A percentile compares a stretch with the other conserved stretches of the same genome.
These are phyloP conservation scores for Lachancea sp. DNA, from an alignment of 805 yeast genomes.

Conservation along the genomic window DNA sequence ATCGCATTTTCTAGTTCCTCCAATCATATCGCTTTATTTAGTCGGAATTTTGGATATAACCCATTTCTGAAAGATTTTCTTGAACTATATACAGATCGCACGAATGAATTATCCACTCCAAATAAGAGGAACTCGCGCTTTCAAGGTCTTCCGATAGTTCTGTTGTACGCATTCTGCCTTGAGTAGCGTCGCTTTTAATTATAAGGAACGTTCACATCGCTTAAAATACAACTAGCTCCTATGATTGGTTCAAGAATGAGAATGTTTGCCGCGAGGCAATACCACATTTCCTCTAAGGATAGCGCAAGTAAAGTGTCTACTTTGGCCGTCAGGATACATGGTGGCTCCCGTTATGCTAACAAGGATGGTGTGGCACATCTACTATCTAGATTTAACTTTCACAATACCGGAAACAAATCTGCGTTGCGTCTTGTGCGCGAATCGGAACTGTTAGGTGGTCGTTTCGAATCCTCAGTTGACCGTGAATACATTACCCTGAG, in stretches of 20 bases:
- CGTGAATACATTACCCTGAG: conserved; percentile 80
- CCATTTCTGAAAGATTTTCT: conserved; percentile 4
- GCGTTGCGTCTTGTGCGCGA: conserved; percentile 93
- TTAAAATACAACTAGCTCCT: background rate
- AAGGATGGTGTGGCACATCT: conserved; percentile 82
- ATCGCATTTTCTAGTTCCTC: background rate
- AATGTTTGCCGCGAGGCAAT: conserved; percentile 24
- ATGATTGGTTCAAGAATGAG: conserved; percentile 20
- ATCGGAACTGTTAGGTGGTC: conserved; percentile 88
- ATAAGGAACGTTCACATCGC: background rate
- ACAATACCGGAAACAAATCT: conserved; percentile 74
- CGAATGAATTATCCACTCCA: background rate
- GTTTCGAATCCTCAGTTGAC: conserved; percentile 58
- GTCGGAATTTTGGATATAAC: background rate
- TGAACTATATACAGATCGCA: background rate
- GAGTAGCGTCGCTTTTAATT: background rate
- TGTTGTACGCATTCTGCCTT: background rate
- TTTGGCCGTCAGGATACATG: conserved; percentile 73
- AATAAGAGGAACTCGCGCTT: background rate
- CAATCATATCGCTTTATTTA: conserved; percentile 9
- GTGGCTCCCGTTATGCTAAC: conserved; percentile 70
- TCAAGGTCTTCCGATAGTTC: background rate
- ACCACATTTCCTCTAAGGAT: conserved; percentile 46
- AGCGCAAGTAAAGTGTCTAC: conserved; percentile 64
- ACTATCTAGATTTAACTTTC: conserved; percentile 75